Evolutionary conservation across 768 basidiomycete genomes (phyloP), one percentile per base, ranked within the genome.

Genomic region (Plicaturopsis crispa): DNA sequence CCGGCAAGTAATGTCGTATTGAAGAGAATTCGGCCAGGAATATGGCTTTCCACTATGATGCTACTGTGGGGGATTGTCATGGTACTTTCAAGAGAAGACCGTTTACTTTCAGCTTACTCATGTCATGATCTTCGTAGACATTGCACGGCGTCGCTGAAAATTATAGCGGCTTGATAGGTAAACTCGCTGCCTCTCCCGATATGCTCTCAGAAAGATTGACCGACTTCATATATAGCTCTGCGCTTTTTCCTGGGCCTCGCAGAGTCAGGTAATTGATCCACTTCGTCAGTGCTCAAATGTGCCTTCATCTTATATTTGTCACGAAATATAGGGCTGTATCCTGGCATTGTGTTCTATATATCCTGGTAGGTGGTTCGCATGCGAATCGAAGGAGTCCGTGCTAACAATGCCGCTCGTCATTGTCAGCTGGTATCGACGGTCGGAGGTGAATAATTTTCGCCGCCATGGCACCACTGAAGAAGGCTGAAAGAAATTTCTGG

Each of bases 1-100:
- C 77, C 78, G 5, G 68, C 68, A 6, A 80, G 78, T 48, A 83
- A 84, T 47, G 61, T 82, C 16, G 57, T 78, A 13, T 60, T 83
- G 28, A 72, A 72, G 42, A 64, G 63, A 39, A 55, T 83, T 20
- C 69, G 72, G 13, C 84, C 84, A 4, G 81, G 81, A 7, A 61
- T 80, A 48, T 87, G 82, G 80, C 42, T 75, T 10, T 60, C 64
- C 2, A 63, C 66, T 24, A 59, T 67, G 46, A 61, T 67, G 54
- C 36, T 65, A 4, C 26, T 57, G 10, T 71, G 68, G 67, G 65
- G 64, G 2, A 47, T 67, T 7, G 46, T 59, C 10, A 70, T 67
- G 67, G 64, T 65, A 47, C 6, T 55, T 48, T 1, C 20, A n/a
- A 39, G 24, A 22, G 28, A n/a, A n/a, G n/a, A n/a, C n/a, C n/a